phyloP scores from a whole-genome alignment of 129 eudicot genomes.

The sunflower (Helianthus annuus) region HanXRQr2.0-SUNRISE NC_035448.2:1308741-1309240 shows the following conservation, averaged over 20 bases:
- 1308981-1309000: slow-evolving; percentile 89
- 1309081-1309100: slow-evolving; percentile 40
- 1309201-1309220: slow-evolving; percentile 77
- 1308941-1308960: slow-evolving; percentile 79
- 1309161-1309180: slow-evolving; percentile 55
- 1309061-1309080: slow-evolving; percentile 71
- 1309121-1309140: neutral
- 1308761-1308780: no score
- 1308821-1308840: no score
- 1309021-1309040: slow-evolving; percentile 58
- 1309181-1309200: slow-evolving; percentile 80
- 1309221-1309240: slow-evolving; percentile 97
- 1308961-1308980: slow-evolving; percentile 85
- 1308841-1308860: no score
- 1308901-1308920: neutral
- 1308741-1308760: no score
- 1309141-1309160: slow-evolving; percentile 1
- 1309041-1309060: slow-evolving; percentile 69
- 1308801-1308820: no score
- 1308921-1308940: neutral
- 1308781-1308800: no score
- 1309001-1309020: slow-evolving; percentile 43
- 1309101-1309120: slow-evolving; percentile 11
- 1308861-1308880: no score
- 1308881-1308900: no score